phyloP scores from a whole-genome alignment of 768 basidiomycete species.

The Candolleomyces eurysporus region DNA sequence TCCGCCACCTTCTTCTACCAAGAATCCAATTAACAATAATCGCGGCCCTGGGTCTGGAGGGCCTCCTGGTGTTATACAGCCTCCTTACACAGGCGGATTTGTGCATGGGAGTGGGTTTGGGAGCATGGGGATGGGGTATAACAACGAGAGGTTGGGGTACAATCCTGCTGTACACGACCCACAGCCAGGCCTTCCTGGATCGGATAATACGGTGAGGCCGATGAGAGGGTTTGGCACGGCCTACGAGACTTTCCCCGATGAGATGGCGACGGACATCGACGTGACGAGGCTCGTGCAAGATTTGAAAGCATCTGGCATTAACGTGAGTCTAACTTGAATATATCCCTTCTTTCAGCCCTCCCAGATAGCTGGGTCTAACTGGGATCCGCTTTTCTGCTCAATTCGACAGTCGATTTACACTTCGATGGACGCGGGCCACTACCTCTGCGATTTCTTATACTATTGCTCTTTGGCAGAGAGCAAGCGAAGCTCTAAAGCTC shows the following conservation, averaged over 20 bases:
- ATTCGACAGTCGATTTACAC: constrained; percentile 58
- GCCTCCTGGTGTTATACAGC: background rate
- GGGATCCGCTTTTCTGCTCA: constrained; percentile 36
- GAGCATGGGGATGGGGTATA: constrained; percentile 36
- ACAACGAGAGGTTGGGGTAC: constrained; percentile 34
- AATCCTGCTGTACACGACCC: constrained; percentile 15
- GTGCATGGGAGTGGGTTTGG: constrained; percentile 29
- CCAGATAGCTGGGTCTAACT: constrained; percentile 57
- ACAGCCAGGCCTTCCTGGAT: constrained; percentile 10
- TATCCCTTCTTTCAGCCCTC: constrained; percentile 6
- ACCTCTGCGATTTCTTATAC: constrained; percentile 74
- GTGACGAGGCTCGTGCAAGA: constrained; percentile 56
- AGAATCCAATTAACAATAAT: constrained; percentile 29
- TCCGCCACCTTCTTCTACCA: constrained; percentile 35
- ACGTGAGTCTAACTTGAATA: constrained; percentile 31
- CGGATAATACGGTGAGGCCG: constrained; percentile 23
- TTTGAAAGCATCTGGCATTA: constrained; percentile 48
- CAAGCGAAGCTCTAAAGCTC: constrained; percentile 43
- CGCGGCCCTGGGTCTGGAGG: constrained; percentile 4
- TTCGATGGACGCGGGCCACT: constrained; percentile 76
- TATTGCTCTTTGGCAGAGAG: constrained; percentile 75
- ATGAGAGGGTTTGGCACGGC: constrained; percentile 43
- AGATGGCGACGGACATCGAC: constrained; percentile 59
- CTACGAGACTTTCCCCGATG: constrained; percentile 56
- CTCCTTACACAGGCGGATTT: background rate